Conservation (phyloP, 495 filamentous ascomycete species). For the Cercophora scortea region DNA sequence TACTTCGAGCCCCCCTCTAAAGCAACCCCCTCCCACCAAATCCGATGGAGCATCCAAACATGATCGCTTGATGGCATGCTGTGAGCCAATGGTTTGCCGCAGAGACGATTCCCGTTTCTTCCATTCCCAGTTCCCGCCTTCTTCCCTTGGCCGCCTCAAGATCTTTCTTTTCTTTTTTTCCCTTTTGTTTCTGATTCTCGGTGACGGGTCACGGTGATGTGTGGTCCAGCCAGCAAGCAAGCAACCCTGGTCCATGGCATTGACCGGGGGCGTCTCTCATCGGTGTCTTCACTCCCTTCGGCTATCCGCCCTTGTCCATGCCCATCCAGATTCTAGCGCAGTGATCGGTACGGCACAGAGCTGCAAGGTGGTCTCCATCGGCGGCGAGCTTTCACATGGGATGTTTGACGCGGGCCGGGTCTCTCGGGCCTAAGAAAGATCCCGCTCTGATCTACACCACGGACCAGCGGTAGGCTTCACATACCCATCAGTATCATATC, state of each 20-base stretch:
- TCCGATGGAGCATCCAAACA: not conserved
- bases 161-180: not conserved
- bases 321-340: not conserved
- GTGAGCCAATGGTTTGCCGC: conserved; percentile 11
- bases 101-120: not conserved
- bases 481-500: too few relatives aligned
- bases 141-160: not conserved
- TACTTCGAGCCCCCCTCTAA: conserved; percentile 21
- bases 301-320: not conserved
- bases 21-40: conserved; percentile 17
- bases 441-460: too few relatives aligned
- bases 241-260: too few relatives aligned
- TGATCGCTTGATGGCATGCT: not conserved
- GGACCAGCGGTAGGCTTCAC: too few relatives aligned
- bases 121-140: not conserved
- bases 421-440: too few relatives aligned
- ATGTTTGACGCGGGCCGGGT: too few relatives aligned
- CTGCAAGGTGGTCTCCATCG: too few relatives aligned
- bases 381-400: too few relatives aligned
- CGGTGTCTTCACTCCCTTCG: not conserved
- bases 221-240: too few relatives aligned
- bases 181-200: not conserved
- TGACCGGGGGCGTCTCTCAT: not conserved
- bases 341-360: not conserved
- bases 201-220: too few relatives aligned